These are phyloP conservation scores for Camellia lanceoleosa DNA, from an alignment of 148 eudicot species.

Conservation along the genomic window DNA sequence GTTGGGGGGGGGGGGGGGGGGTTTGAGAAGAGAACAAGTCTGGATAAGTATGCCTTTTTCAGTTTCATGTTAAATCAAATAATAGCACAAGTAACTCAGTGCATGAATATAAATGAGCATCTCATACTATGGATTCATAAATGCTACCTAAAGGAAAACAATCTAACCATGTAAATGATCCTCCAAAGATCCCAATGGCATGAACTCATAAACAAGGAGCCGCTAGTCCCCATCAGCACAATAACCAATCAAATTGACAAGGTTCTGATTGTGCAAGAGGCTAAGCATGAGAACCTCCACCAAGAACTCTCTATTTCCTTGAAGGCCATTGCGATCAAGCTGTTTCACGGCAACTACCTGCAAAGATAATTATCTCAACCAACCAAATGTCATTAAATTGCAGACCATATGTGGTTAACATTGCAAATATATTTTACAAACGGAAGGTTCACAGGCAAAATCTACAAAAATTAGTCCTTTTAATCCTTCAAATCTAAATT, in stretches of 20 bases:
- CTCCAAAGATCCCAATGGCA: slow-evolving; percentile 90
- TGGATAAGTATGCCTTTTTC: not conserved
- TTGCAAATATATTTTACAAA: not conserved
- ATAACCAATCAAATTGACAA: slow-evolving; percentile 90
- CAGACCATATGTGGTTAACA: not conserved
- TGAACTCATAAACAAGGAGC: slow-evolving; percentile 86
- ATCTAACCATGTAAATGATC: slow-evolving; percentile 91
- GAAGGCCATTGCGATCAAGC: slow-evolving; percentile 93
- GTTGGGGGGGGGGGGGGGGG: too few species aligned
- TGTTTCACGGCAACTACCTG: slow-evolving; percentile 95
- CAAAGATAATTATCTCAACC: slow-evolving; percentile 18
- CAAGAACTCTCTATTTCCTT: slow-evolving; percentile 86
- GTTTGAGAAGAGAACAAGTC: not conserved
- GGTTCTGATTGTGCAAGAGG: slow-evolving; percentile 77
- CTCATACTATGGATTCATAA: not conserved
- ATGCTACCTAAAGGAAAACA: not conserved
- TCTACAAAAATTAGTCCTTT: not conserved
- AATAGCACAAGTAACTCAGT: not conserved
- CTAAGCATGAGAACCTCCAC: slow-evolving; percentile 98
- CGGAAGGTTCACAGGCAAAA: not conserved
- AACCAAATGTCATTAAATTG: slow-evolving; percentile 5
- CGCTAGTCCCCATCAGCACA: slow-evolving; percentile 97
- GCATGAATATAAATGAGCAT: not conserved
- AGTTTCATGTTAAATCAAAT: not conserved
- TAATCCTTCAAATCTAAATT: not conserved